These are phyloP conservation scores for Pseudozyma tsukubaensis DNA, from an alignment of 1,284 basidiomycete genomes.

Conservation along the genomic window DNA sequence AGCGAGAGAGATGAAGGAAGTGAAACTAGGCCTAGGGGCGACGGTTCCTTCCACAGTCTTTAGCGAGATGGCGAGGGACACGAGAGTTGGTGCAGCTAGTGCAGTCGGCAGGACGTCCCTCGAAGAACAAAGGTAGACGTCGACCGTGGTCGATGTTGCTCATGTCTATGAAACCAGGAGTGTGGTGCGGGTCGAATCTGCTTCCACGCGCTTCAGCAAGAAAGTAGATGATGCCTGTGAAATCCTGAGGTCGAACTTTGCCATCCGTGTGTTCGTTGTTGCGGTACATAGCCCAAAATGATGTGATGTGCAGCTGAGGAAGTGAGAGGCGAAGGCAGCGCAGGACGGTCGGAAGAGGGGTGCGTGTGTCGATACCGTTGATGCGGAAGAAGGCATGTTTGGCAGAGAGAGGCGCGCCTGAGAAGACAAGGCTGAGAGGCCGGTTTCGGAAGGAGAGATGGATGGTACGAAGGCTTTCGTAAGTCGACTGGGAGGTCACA, in stretches of 20 bases:
- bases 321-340: background rate
- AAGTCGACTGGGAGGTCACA: background rate
- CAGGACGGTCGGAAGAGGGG: background rate
- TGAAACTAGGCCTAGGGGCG: no score
- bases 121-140: background rate
- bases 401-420: background rate
- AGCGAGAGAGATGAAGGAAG: no score
- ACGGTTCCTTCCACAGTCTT: no score
- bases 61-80: background rate
- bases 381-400: background rate
- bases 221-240: constrained; percentile 2
- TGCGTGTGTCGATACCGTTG: background rate
- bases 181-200: background rate
- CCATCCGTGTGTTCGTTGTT: background rate
- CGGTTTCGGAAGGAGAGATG: background rate
- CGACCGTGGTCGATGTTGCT: background rate
- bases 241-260: background rate
- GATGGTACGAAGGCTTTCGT: background rate
- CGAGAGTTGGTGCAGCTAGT: background rate
- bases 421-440: background rate
- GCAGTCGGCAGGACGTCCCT: constrained; percentile 2
- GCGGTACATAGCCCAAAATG: background rate
- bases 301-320: background rate
- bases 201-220: background rate
- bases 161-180: constrained; percentile 1